phyloP scores from a whole-genome alignment of 2,329 filamentous ascomycete genomes.

The Colletotrichum simmondsii region DNA sequence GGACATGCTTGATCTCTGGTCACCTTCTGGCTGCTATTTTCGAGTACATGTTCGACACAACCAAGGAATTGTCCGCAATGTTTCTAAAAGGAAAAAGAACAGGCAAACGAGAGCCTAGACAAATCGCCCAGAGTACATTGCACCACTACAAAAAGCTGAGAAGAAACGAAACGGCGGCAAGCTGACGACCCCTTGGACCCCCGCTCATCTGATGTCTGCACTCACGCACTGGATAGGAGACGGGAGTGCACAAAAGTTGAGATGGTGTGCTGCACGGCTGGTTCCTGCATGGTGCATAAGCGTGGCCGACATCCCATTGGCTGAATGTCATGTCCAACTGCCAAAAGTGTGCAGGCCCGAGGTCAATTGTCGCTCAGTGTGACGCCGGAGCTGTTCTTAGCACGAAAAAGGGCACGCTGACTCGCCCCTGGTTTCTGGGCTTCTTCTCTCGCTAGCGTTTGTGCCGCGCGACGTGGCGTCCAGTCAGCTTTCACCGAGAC shows the following conservation, averaged over 20 bases:
- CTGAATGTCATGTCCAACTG: background rate
- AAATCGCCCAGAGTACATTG: background rate
- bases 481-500: slow-evolving; percentile 19
- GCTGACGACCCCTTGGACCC: slow-evolving; percentile 7
- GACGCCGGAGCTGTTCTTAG: slow-evolving; percentile 25
- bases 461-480: slow-evolving; percentile 27
- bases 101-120: slow-evolving; percentile 2
- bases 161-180: slow-evolving; percentile 27
- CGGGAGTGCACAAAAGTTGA: slow-evolving; percentile 21
- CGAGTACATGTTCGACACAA: slow-evolving; percentile 7
- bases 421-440: slow-evolving; percentile 19
- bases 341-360: slow-evolving; percentile 23
- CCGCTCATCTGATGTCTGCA: background rate
- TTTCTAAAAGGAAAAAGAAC: background rate
- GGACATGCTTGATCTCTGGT: slow-evolving; percentile 1
- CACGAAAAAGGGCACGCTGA: background rate
- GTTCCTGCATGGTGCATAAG: slow-evolving; percentile 30
- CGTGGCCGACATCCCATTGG: slow-evolving; percentile 7
- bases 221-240: slow-evolving; percentile 24
- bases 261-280: slow-evolving; percentile 19
- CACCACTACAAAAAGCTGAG: background rate
- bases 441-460: slow-evolving; percentile 20
- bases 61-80: background rate
- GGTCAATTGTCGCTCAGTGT: slow-evolving; percentile 14
- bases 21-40: background rate